Evolutionary conservation across 345 rosid species (phyloP).

Genomic region (Syzygium aromaticum): DNA sequence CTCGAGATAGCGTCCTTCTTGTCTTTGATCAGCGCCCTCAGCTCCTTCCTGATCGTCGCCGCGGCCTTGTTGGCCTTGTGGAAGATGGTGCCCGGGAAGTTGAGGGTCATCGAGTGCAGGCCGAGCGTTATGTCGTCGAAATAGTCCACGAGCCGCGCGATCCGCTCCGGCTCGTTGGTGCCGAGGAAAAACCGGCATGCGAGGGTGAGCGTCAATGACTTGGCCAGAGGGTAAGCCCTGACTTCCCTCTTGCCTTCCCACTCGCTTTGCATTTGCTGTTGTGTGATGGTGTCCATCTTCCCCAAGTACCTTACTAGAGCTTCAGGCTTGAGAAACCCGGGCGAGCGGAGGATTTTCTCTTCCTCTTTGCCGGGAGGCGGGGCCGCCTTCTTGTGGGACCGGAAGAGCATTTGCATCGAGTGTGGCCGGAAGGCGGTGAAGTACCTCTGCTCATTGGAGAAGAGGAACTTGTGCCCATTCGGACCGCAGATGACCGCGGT

Average conservation of each 20-base stretch:
- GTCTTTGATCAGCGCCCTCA: conserved; percentile 17
- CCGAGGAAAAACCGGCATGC: conserved; percentile 46
- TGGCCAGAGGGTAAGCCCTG: conserved; percentile 21
- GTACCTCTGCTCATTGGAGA: conserved; percentile 40
- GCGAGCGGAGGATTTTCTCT: conserved; percentile 18
- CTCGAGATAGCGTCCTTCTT: conserved; percentile 24
- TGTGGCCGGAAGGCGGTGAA: conserved; percentile 49
- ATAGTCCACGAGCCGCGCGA: conserved; percentile 22
- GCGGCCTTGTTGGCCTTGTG: conserved; percentile 28
- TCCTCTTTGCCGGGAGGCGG: conserved; percentile 9
- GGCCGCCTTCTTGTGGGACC: conserved; percentile 21
- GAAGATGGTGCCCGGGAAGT: conserved; percentile 33
- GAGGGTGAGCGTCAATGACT: conserved; percentile 35
- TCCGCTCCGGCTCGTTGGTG: conserved; percentile 28
- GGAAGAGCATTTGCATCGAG: conserved; percentile 40
- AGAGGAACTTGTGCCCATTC: conserved; percentile 46
- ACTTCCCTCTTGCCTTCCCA: conserved; percentile 34
- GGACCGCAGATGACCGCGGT: conserved; percentile 51
- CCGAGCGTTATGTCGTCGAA: conserved; percentile 37
- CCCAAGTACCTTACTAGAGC: conserved; percentile 40
- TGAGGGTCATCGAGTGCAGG: conserved; percentile 35
- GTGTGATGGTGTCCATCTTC: conserved; percentile 39
- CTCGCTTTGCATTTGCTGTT: conserved; percentile 18
- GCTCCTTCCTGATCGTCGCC: conserved; percentile 19
- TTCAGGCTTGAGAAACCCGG: conserved; percentile 43